Percentiles rank a stretch among this genome's conserved stretches.
phyloP scores from a whole-genome alignment of 1,284 basidiomycete species.

The Sanguinoderma infundibulare region DNA sequence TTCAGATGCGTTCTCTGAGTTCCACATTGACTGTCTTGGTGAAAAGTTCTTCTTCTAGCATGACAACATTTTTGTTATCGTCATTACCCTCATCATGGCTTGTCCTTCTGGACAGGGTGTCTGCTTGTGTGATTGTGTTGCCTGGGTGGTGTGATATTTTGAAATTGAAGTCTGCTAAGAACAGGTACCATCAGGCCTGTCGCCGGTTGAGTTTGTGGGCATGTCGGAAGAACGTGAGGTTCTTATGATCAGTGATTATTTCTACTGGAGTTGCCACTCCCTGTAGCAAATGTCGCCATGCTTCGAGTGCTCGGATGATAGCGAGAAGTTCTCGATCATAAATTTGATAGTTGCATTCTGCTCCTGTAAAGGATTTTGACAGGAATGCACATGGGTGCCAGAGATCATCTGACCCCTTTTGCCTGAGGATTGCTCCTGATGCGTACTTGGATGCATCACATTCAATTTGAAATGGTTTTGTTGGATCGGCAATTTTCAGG shows the following conservation, averaged over 20 bases:
- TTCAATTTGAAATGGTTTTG: conserved; percentile 25
- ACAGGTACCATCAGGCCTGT: conserved; percentile 45
- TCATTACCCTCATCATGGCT: conserved; percentile 37
- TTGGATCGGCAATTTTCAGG: conserved; percentile 25
- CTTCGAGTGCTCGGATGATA: conserved; percentile 37
- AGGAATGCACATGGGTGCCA: conserved; percentile 37
- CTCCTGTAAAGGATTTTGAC: conserved; percentile 33
- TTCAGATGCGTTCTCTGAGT: neutral
- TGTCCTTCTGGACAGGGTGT: conserved; percentile 42
- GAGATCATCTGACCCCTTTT: neutral
- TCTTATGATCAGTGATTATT: conserved; percentile 45
- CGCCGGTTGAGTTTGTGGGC: conserved; percentile 38
- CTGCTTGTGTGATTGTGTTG: conserved; percentile 35
- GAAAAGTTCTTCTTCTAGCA: conserved; percentile 26
- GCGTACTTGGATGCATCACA: conserved; percentile 22
- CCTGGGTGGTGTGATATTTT: conserved; percentile 43
- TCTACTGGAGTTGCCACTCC: conserved; percentile 14
- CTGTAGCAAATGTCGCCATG: conserved; percentile 37
- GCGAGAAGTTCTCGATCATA: conserved; percentile 52
- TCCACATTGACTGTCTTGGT: neutral
- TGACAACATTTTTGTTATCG: conserved; percentile 37
- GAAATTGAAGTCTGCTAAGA: conserved; percentile 41
- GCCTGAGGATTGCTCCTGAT: neutral
- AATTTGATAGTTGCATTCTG: conserved; percentile 49
- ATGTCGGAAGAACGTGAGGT: conserved; percentile 43